Evolutionary conservation across 176 grass and related monocot species (phyloP), one percentile per base, ranked within the genome.

Genomic region (Triticum turgidum): DNA sequence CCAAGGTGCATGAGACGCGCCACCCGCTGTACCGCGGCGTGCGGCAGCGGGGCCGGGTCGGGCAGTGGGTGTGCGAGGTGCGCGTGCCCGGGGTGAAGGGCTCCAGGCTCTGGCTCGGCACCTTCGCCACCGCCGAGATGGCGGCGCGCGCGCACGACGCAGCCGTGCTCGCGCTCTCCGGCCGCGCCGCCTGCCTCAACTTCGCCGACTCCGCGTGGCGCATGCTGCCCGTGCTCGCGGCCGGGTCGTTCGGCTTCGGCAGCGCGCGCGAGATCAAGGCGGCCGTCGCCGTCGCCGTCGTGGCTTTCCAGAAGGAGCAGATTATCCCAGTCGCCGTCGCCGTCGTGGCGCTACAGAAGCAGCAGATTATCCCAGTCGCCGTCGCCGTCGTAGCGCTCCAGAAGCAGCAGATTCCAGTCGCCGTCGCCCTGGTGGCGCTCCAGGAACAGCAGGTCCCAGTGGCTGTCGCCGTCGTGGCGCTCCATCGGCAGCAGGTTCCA

Each of bases 71-170:
- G n/a, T 93, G 91, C 62, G 94, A 96, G 82, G 89, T 90, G 18
- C 91, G 94, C n/a, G 73, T 93, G 34, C 88, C 51, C 17, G 51
- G 51, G 51, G 17, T 18, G 15, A 56, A 56, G 51, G 51, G 51
- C 6, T 45, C 12, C 5, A 76, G 95, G 73, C 88, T 98, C 76
- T 98, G 95, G 95, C 89, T 98, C 13, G 95, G 95, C 24, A 95
- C 95, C 49, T 98, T 90, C 87, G 18, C 17, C 45, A 91, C 85
- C 15, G 80, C 93, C 62, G 95, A 98, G 68, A 69, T 77, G 49
- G 93, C 93, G 0, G 93, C 91, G 18, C 82, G 93, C n/a, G 95
- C 95, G 0, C 93, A 97, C 88, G 95, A 98, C 70, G 89, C 90
- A 9, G 95, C 93, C 5, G 76, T 61, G 11, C 83, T 98, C 82